Base-by-base conservation (phyloP, 352 stramenopile species). In the Salisapilia sapeloensis region DNA sequence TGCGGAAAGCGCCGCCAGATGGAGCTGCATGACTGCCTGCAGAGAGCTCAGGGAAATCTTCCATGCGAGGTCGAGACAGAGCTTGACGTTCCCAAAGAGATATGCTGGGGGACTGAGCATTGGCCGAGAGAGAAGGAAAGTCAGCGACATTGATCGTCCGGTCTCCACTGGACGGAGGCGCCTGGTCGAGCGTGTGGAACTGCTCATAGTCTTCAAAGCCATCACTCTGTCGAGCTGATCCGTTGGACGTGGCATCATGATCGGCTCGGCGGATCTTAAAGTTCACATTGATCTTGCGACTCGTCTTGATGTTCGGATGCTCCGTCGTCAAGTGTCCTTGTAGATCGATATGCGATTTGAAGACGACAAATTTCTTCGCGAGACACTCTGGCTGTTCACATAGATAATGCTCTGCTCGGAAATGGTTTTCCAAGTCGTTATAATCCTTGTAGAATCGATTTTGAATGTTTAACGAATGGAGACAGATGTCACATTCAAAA, bases 381-480 rank as follows among this genome's bases (percentile, higher is more conserved):
- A 93, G 53, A 50, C 81, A 94, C 19, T 40, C 22, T 5, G 61
- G 42, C 38, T 93, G 77, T 50, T 94, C 79, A 33, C 79, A 94
- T 26, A 94, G 42, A 28, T 78, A 86, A 35, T 94, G 81, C 10
- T 90, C 76, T 12, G 63, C 63, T 37, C 81, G 69, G 53, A 93
- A 94, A 42, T 94, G 80, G 50, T 85, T 82, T 37, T 94, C 70
- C 24, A 94, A 38, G 49, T 94, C 81, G 27, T 64, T 53, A 50
- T 94, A 94, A 53, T 94, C 76, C 55, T 86, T 86, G 62, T 92
- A 94, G 48, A 92, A 92, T 24, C 77, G 55, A 53, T 92, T 85
- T 52, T 90, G 65, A 13, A 91, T 70, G 33, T 74, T 40, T 14
- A 70, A 41, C 28, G 62, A 57, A 35, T 70, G 75, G 17, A 92